Conservation (phyloP, 352 stramenopile species). For the Blastocystis sp. region DNA sequence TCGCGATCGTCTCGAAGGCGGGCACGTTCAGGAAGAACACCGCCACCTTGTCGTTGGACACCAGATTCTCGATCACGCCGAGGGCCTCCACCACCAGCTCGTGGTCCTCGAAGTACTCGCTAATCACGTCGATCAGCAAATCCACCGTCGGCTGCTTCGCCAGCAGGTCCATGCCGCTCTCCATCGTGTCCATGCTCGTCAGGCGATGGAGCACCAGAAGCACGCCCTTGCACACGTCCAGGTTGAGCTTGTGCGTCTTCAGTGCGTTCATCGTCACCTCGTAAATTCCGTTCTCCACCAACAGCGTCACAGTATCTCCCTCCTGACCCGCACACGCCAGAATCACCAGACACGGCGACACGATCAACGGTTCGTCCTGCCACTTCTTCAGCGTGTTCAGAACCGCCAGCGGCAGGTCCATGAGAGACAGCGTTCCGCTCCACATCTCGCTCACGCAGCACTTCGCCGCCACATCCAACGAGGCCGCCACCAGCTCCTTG, state of each 20-base stretch:
- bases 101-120: slow-evolving; percentile 22
- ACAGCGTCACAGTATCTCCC: background rate
- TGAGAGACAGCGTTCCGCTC: background rate
- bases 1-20: slow-evolving; percentile 43
- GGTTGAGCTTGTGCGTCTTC: slow-evolving; percentile 41
- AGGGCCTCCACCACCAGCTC: slow-evolving; percentile 12
- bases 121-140: slow-evolving; percentile 40
- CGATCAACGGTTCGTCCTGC: background rate
- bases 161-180: background rate
- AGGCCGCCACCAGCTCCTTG: slow-evolving; percentile 9
- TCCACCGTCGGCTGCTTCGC: background rate
- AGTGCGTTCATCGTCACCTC: slow-evolving; percentile 37
- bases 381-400: slow-evolving; percentile 29
- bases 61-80: slow-evolving; percentile 19
- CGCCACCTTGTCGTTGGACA: slow-evolving; percentile 2
- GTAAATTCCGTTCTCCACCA: slow-evolving; percentile 13
- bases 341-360: slow-evolving; percentile 26
- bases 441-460: slow-evolving; percentile 17
- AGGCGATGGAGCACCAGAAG: slow-evolving; percentile 17
- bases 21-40: background rate
- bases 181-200: background rate
- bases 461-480: slow-evolving; percentile 6
- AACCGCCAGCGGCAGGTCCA: slow-evolving; percentile 19
- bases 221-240: slow-evolving; percentile 10
- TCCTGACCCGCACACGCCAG: slow-evolving; percentile 27